Conservation (phyloP, 495 filamentous ascomycete species). For the Antarctomyces pellizariae region DNA sequence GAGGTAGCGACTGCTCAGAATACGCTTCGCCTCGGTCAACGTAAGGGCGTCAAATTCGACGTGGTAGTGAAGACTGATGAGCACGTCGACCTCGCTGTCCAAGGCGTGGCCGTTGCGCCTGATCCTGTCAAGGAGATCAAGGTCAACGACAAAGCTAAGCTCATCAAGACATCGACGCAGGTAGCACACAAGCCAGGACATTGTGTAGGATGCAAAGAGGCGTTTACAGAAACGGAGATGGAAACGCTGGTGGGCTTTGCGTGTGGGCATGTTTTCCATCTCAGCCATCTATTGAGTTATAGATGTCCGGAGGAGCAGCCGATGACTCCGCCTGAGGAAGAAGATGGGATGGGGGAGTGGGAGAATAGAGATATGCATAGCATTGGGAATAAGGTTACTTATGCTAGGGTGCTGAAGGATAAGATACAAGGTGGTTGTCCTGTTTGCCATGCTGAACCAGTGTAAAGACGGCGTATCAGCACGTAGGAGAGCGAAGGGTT, state of each 20-base stretch:
- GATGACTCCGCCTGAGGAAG: conserved; percentile 17
- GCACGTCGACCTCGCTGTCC: conserved; percentile 17
- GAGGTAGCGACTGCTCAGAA: conserved; percentile 74
- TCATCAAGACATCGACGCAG: conserved; percentile 10
- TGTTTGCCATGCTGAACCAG: conserved; percentile 33
- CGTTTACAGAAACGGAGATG: conserved; percentile 34
- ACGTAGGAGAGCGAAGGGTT: no score
- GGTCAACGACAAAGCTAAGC: conserved; percentile 4
- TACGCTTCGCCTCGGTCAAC: conserved; percentile 47
- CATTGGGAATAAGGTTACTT: conserved; percentile 72
- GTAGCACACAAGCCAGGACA: conserved; percentile 21
- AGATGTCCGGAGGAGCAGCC: conserved; percentile 20
- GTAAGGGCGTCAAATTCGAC: conserved; percentile 73
- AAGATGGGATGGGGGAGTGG: conserved; percentile 19
- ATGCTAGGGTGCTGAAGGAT: conserved; percentile 56
- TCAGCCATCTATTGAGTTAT: conserved; percentile 45
- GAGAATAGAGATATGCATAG: conserved; percentile 25
- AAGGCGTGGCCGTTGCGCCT: conserved; percentile 5
- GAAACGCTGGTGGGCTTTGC: conserved; percentile 77
- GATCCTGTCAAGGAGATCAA: no score
- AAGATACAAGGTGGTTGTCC: conserved; percentile 46
- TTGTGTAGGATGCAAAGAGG: conserved; percentile 38
- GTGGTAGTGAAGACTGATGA: conserved; percentile 24
- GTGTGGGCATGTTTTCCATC: conserved; percentile 79
- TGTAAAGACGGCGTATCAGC: no score